phyloP scores from a whole-genome alignment of 1,139 yeast genomes.

The Pichia sp. region DNA sequence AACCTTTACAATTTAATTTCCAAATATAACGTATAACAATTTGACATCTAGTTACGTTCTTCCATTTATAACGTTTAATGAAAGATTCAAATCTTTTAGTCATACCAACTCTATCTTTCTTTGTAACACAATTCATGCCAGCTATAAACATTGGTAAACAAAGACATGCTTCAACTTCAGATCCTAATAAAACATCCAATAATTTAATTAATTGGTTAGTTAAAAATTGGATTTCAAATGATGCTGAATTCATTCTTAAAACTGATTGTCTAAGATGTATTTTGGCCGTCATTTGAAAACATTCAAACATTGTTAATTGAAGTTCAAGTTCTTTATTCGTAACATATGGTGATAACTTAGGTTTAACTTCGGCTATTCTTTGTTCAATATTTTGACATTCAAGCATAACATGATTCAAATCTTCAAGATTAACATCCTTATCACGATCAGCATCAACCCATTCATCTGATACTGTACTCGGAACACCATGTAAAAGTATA shows the following conservation, averaged over 20 bases:
- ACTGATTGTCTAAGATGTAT: slow-evolving; percentile 64
- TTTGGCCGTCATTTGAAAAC: slow-evolving; percentile 64
- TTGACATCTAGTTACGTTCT: slow-evolving; percentile 58
- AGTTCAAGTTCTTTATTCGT: slow-evolving; percentile 52
- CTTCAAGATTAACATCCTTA: slow-evolving; percentile 10
- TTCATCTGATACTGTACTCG: slow-evolving; percentile 10
- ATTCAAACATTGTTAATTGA: slow-evolving; percentile 66
- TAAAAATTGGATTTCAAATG: slow-evolving; percentile 58
- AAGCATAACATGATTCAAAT: slow-evolving; percentile 32
- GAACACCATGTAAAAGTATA: slow-evolving; percentile 8
- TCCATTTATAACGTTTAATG: slow-evolving; percentile 57
- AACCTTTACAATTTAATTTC: slow-evolving; percentile 42
- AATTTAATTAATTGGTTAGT: slow-evolving; percentile 50
- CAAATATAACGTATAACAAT: slow-evolving; percentile 56
- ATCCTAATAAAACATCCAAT: slow-evolving; percentile 56
- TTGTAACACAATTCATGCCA: slow-evolving; percentile 58
- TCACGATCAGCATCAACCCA: slow-evolving; percentile 15
- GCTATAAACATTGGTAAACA: slow-evolving; percentile 76
- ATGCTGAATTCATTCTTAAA: slow-evolving; percentile 52
- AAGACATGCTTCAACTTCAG: slow-evolving; percentile 64
- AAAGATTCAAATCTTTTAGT: slow-evolving; percentile 47
- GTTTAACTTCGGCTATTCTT: slow-evolving; percentile 47
- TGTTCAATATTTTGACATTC: slow-evolving; percentile 43
- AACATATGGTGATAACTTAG: slow-evolving; percentile 47
- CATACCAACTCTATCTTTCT: slow-evolving; percentile 47